Evolutionary conservation across 2,329 filamentous ascomycete species (phyloP).

Genomic region (Arthrobotrys sphaeroides): DNA sequence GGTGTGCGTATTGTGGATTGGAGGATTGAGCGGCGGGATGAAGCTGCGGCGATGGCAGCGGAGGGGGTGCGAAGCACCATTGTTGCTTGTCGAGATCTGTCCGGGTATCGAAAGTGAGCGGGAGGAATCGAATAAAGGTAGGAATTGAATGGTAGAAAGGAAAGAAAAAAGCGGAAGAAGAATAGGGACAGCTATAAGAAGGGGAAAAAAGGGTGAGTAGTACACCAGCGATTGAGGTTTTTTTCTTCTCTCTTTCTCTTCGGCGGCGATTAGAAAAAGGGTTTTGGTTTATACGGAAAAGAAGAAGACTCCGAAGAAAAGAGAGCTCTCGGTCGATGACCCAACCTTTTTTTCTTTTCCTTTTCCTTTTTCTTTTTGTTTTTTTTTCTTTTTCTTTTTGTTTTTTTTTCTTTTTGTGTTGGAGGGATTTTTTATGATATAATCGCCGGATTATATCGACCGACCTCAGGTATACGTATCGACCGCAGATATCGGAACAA

Average conservation of each 20-base stretch:
- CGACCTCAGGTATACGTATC: too few relatives aligned
- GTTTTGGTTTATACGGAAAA: not conserved
- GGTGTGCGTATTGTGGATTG: constrained; percentile 37
- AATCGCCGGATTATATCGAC: too few relatives aligned
- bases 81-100: not conserved
- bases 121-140: too few relatives aligned
- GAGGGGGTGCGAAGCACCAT: constrained; percentile 54
- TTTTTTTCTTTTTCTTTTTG: too few relatives aligned
- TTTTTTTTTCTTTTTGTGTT: too few relatives aligned
- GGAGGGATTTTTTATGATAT: too few relatives aligned
- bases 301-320: too few relatives aligned
- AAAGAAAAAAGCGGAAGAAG: not conserved
- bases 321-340: not conserved
- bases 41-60: constrained; percentile 40
- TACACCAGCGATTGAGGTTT: not conserved
- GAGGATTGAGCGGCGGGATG: constrained; percentile 47
- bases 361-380: not conserved
- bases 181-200: not conserved
- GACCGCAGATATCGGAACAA: not conserved
- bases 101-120: too few relatives aligned
- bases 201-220: not conserved
- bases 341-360: not conserved
- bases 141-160: too few relatives aligned
- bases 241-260: too few relatives aligned
- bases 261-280: too few relatives aligned